Evolutionary conservation across 1,284 basidiomycete species (phyloP), one percentile per base, ranked within the genome.

Genomic region (Fistulinella staudtii): DNA sequence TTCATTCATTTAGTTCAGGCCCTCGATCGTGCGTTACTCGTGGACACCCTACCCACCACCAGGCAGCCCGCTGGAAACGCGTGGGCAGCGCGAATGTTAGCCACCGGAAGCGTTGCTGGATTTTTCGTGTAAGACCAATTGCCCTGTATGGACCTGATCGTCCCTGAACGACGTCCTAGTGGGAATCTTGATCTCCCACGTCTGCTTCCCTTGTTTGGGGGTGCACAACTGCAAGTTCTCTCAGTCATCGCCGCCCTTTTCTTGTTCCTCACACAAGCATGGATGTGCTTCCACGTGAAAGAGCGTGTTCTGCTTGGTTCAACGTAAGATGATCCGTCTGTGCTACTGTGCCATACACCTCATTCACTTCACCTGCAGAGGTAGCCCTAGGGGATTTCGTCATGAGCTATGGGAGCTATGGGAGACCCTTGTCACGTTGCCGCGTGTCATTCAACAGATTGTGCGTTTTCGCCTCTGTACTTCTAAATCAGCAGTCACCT

Each of bases 41-140:
- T 93, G 1, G 85, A 89, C 52, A 81, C 71, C 0, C 60, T 87
- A 8, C 84, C 80, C 33, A 73, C 86, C 1, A 65, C 75, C 1
- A 74, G 82, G 38, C 95, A 98, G 63, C 82, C 92, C 8, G 74
- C 79, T 17, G 94, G 87, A 0, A 97, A 94, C 63, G 95, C 94
- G 0, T 99, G 95, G 94, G 93, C 91, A 1, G 91, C 91, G 0
- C 75, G 89, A 18, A 92, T 97, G 85, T 72, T 86, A 39, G 88
- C 87, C 1, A 59, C 90, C 28, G 92, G 91, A 7, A 82, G 85
- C 49, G 85, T 93, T 2, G 72, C 83, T 4, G 92, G 91, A 0
- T 93, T 93, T 66, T 93, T 89, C 57, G 74, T 89, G 90, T 92
- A 55, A 55, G 87, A 75, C n/a, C 14, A 4, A 15, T 31, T n/a